These are phyloP conservation scores for Argentina anserina DNA, from an alignment of 306 rosid species.

Conservation along the genomic window DNA sequence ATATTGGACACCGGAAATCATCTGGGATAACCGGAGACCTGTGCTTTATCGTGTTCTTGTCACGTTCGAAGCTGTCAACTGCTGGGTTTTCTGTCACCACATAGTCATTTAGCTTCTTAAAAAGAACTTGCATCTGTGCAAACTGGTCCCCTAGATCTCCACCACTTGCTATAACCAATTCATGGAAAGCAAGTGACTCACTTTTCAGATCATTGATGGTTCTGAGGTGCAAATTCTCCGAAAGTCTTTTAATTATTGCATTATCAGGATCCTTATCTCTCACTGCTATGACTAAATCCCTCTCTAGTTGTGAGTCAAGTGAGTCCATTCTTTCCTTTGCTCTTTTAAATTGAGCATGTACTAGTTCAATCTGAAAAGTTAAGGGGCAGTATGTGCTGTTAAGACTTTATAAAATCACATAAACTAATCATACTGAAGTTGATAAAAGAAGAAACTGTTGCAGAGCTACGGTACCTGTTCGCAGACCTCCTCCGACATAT, in stretches of 20 bases:
- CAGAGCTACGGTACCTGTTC: slow-evolving; percentile 69
- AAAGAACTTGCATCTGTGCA: slow-evolving; percentile 55
- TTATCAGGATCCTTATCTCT: slow-evolving; percentile 68
- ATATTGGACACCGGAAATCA: slow-evolving; percentile 95
- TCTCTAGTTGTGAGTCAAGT: slow-evolving; percentile 61
- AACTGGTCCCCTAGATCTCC: slow-evolving; percentile 53
- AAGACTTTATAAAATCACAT: slow-evolving; percentile 13
- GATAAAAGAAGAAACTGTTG: neutral
- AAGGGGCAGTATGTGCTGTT: neutral
- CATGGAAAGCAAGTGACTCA: slow-evolving; percentile 78
- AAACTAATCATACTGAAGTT: neutral
- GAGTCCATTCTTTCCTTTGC: slow-evolving; percentile 62
- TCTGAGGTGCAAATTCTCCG: slow-evolving; percentile 72
- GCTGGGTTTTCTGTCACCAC: slow-evolving; percentile 57
- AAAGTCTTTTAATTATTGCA: slow-evolving; percentile 63
- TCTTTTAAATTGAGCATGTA: slow-evolving; percentile 86
- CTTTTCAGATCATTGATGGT: slow-evolving; percentile 69
- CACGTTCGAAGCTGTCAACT: slow-evolving; percentile 41
- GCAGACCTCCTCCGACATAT: slow-evolving; percentile 82
- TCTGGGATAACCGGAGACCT: slow-evolving; percentile 96
- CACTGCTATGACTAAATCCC: slow-evolving; percentile 53
- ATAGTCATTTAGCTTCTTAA: slow-evolving; percentile 63
- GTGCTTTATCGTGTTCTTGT: slow-evolving; percentile 58
- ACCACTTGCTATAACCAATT: slow-evolving; percentile 48
- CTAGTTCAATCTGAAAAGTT: slow-evolving; percentile 76